These are phyloP conservation scores for Metschnikowia peoriensis DNA, from an alignment of 805 yeast species.

Conservation along the genomic window DNA sequence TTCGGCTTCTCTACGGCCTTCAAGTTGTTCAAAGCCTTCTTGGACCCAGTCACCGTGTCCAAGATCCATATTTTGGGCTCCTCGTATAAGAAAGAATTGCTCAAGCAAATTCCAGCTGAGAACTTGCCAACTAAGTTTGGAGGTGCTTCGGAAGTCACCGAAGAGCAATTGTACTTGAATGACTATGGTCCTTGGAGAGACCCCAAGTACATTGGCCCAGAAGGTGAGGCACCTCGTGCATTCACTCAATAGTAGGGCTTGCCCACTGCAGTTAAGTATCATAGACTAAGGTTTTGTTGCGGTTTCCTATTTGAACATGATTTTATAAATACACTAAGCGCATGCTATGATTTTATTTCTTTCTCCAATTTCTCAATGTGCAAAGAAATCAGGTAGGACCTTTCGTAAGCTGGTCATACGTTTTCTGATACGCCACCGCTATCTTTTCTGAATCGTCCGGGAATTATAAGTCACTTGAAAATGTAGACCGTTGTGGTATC, in stretches of 20 bases:
- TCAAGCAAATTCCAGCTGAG: slow-evolving; percentile 90
- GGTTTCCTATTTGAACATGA: background rate
- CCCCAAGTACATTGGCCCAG: slow-evolving; percentile 82
- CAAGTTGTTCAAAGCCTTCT: slow-evolving; percentile 84
- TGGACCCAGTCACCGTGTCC: slow-evolving; percentile 96
- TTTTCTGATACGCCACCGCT: too few relatives aligned
- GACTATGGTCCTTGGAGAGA: slow-evolving; percentile 99
- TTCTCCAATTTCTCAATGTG: too few relatives aligned
- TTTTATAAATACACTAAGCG: background rate
- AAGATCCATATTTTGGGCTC: slow-evolving; percentile 87
- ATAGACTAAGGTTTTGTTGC: slow-evolving; percentile 2
- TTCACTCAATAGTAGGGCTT: slow-evolving; percentile 1
- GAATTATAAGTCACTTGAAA: too few relatives aligned
- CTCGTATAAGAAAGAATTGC: slow-evolving; percentile 74
- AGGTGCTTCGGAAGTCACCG: slow-evolving; percentile 67
- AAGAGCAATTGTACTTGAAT: slow-evolving; percentile 79
- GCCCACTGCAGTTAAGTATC: background rate
- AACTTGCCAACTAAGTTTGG: slow-evolving; percentile 92
- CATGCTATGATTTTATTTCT: too few relatives aligned
- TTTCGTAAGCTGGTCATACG: too few relatives aligned
- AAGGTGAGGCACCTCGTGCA: slow-evolving; percentile 81
- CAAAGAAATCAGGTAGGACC: too few relatives aligned
- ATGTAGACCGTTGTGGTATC: too few relatives aligned
- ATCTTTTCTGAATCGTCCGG: too few relatives aligned
- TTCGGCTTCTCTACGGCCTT: slow-evolving; percentile 96